These are phyloP conservation scores for Lycium barbarum DNA, from an alignment of 257 asterid species.

Conservation along the genomic window DNA sequence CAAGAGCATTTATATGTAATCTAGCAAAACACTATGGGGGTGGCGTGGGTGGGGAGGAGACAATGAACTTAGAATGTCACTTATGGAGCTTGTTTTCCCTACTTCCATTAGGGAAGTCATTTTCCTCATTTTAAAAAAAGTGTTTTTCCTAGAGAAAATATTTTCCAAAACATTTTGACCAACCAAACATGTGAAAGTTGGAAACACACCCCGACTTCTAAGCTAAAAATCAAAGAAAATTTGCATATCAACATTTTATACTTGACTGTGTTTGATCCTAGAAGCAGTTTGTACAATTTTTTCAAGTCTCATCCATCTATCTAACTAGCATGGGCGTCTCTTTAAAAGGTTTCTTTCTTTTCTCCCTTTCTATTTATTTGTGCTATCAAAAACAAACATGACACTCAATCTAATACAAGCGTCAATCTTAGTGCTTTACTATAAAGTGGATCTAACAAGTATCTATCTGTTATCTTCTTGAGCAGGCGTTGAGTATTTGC, in stretches of 20 bases:
- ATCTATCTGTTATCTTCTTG: not conserved
- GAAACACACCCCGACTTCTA: not conserved
- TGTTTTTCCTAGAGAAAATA: no score
- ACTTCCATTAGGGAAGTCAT: no score
- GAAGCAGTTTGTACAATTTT: not conserved
- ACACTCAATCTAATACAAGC: not conserved
- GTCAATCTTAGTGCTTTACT: not conserved
- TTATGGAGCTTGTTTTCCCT: no score
- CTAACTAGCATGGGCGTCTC: not conserved
- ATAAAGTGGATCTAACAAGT: not conserved
- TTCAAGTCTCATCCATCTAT: not conserved
- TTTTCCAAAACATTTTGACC: no score
- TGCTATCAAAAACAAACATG: not conserved
- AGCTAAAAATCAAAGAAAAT: not conserved
- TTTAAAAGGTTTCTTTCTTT: not conserved
- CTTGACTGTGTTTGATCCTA: not conserved
- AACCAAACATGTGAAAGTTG: no score
- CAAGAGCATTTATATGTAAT: no score
- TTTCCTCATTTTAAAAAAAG: no score
- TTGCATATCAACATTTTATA: not conserved
- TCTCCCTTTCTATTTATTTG: not conserved
- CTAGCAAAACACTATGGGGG: no score
- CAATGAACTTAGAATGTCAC: no score
- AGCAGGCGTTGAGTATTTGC: conserved; percentile 83
- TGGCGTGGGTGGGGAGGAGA: no score